phyloP scores from a whole-genome alignment of 192 early-diverging fungal species.

The Dissophora globulifera region DNA sequence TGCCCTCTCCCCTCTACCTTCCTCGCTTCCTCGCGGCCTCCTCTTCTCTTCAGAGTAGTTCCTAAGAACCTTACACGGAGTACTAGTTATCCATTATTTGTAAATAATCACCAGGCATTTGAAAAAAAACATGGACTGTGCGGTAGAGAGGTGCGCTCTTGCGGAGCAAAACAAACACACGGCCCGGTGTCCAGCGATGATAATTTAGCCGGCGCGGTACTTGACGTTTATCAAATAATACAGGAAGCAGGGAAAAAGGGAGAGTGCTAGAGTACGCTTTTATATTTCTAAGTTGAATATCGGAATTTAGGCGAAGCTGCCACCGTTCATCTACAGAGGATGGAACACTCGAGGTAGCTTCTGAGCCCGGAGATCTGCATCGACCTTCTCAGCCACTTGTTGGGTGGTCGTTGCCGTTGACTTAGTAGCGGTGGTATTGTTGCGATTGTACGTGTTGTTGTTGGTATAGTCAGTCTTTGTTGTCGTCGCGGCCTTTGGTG shows the following conservation, averaged over 20 bases:
- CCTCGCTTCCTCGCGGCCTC: neutral
- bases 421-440: too few relatives aligned
- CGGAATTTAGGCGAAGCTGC: too few relatives aligned
- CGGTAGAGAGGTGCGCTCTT: neutral
- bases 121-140: conserved; percentile 10
- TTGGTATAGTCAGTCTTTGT: neutral
- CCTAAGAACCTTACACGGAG: too few relatives aligned
- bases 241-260: too few relatives aligned
- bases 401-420: too few relatives aligned
- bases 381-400: neutral
- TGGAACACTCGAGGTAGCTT: conserved; percentile 44
- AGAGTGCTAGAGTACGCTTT: too few relatives aligned
- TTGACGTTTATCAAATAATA: too few relatives aligned
- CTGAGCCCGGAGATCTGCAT: neutral
- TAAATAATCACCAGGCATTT: neutral
- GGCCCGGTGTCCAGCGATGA: too few relatives aligned
- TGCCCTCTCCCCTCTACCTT: neutral
- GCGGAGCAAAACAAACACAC: conserved; percentile 9
- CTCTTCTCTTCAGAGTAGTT: too few relatives aligned
- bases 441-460: neutral
- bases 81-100: conserved; percentile 2
- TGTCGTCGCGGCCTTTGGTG: too few relatives aligned
- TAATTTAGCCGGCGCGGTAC: too few relatives aligned
- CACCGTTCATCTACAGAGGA: conserved; percentile 14
- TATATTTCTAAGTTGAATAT: too few relatives aligned